Conservation (phyloP, 345 rosid genomes). For the Psidium friedrichsthalianum region DNA sequence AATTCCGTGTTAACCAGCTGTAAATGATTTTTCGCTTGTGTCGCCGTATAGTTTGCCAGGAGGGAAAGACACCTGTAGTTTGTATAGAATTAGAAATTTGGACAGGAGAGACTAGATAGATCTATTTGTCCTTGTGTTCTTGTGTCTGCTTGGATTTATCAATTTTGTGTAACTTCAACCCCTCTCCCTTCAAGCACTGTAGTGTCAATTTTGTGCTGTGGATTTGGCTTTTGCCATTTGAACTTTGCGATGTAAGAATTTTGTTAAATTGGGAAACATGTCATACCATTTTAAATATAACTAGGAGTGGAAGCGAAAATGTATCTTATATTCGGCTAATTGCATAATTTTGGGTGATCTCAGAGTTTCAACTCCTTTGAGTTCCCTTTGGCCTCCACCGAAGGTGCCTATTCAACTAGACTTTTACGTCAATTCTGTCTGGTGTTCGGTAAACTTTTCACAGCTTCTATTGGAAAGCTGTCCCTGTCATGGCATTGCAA, state of each 20-base stretch:
- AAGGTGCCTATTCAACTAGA: not conserved
- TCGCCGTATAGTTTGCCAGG: constrained; percentile 9
- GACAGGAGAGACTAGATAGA: not conserved
- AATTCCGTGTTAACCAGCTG: constrained; percentile 32
- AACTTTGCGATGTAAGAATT: not conserved
- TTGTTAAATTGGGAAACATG: not conserved
- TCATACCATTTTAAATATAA: not conserved
- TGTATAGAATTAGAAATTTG: not conserved
- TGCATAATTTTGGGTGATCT: not conserved
- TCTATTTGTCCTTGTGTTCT: not conserved
- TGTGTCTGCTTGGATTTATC: not conserved
- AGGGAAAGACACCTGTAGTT: not conserved
- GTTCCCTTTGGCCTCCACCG: not conserved
- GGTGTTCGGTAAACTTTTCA: not conserved
- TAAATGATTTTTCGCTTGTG: constrained; percentile 28
- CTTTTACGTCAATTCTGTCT: not conserved
- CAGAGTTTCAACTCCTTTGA: not conserved
- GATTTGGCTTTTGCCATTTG: not conserved
- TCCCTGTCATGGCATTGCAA: not conserved
- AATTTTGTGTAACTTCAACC: not conserved
- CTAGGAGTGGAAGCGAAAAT: not conserved
- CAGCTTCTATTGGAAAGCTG: not conserved
- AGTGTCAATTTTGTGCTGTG: not conserved
- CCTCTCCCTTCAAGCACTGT: not conserved
- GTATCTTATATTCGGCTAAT: not conserved